Conservation (phyloP, 2,329 filamentous ascomycete species). For the Trichoderma brevicompactum region DNA sequence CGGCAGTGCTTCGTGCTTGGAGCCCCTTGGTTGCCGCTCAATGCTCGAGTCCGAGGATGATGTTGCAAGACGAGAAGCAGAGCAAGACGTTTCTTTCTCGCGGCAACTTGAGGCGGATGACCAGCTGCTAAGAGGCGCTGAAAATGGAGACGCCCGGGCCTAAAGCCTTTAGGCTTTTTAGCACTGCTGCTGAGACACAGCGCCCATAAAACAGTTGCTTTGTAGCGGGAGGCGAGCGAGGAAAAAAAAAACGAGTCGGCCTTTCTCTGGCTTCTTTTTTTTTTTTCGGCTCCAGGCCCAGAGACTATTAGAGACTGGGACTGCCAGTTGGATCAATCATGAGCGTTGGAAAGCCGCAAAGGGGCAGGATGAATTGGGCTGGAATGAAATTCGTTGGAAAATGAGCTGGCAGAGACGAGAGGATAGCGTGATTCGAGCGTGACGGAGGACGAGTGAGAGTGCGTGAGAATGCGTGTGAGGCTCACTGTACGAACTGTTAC, state of each 20-base stretch:
- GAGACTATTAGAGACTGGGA: not conserved
- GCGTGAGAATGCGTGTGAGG: not conserved
- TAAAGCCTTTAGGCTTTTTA: constrained; percentile 24
- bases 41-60: not conserved
- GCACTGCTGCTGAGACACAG: constrained; percentile 6
- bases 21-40: not conserved
- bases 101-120: constrained; percentile 22
- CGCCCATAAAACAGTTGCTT: constrained; percentile 5
- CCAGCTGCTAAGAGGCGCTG: constrained; percentile 2
- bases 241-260: not conserved
- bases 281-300: not conserved
- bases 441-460: not conserved
- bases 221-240: not conserved
- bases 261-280: not conserved
- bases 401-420: not conserved
- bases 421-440: constrained; percentile 24
- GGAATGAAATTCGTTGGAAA: not conserved
- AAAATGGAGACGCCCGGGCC: not conserved
- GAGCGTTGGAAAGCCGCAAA: constrained; percentile 11
- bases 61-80: constrained; percentile 7
- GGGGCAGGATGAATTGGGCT: constrained; percentile 7
- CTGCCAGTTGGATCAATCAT: constrained; percentile 6
- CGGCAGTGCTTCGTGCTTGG: not conserved
- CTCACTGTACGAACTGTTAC: not conserved
- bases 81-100: not conserved